Percentiles rank a stretch among this genome's conserved stretches.
phyloP scores from a whole-genome alignment of 1,139 yeast genomes.

The Saccharomycopsis crataegensis region DNA sequence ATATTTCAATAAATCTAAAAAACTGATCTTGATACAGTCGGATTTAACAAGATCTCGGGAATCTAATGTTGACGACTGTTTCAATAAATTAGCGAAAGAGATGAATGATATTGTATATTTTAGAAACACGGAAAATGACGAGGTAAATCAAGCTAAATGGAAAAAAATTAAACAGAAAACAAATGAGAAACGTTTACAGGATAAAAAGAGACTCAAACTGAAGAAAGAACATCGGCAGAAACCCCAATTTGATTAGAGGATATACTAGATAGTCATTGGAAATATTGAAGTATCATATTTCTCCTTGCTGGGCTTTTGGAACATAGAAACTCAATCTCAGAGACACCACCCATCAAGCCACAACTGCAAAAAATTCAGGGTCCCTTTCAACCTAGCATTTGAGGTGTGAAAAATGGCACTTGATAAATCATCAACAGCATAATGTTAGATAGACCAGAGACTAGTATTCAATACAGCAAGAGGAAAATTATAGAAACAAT shows the following conservation, averaged over 20 bases:
- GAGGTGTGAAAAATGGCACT: too few relatives aligned
- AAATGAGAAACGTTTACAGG: conserved; percentile 42
- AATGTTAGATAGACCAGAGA: too few relatives aligned
- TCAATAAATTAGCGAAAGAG: conserved; percentile 47
- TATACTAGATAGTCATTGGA: too few relatives aligned
- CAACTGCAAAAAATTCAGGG: too few relatives aligned
- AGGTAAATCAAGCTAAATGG: conserved; percentile 50
- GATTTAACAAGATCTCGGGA: conserved; percentile 56
- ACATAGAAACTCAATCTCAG: too few relatives aligned
- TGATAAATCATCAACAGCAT: too few relatives aligned
- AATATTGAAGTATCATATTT: too few relatives aligned
- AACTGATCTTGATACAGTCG: conserved; percentile 52
- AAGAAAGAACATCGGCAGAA: not conserved
- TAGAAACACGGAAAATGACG: conserved; percentile 40
- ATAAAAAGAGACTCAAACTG: conserved; percentile 29
- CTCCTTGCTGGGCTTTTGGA: too few relatives aligned
- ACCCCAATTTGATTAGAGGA: not conserved
- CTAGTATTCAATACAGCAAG: too few relatives aligned
- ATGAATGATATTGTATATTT: conserved; percentile 42
- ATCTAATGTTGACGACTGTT: conserved; percentile 52
- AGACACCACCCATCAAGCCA: too few relatives aligned
- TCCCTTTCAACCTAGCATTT: too few relatives aligned
- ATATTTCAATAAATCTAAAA: conserved; percentile 50
- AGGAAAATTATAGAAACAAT: too few relatives aligned
- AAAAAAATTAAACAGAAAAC: conserved; percentile 36